phyloP scores from a whole-genome alignment of 257 asterid genomes.

The Oldenlandia corymbosa region DNA sequence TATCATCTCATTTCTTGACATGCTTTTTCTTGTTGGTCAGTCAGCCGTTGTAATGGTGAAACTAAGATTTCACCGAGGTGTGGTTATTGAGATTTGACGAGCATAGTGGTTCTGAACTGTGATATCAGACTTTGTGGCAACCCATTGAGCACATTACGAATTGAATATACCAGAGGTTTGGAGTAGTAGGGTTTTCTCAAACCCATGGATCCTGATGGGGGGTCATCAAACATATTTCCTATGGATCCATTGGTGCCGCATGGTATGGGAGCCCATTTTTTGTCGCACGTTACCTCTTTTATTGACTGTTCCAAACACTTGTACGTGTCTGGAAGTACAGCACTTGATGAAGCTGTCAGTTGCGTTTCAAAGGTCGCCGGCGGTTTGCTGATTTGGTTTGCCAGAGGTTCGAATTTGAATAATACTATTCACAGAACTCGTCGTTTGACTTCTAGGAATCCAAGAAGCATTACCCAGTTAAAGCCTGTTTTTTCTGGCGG shows the following conservation, averaged over 20 bases:
- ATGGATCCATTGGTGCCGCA: constrained; percentile 62
- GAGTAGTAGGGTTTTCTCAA: constrained; percentile 37
- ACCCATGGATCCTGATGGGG: constrained; percentile 49
- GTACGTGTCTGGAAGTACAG: constrained; percentile 54
- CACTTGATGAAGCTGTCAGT: constrained; percentile 64
- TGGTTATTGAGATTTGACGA: not conserved
- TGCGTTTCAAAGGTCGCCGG: constrained; percentile 70
- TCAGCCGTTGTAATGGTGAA: not conserved
- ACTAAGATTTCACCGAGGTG: not conserved
- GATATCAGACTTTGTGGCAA: not conserved
- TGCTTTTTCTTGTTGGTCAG: constrained; percentile 3
- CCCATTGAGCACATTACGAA: not conserved
- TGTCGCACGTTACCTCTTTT: constrained; percentile 46
- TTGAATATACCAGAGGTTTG: constrained; percentile 26
- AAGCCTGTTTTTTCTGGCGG: constrained; percentile 39
- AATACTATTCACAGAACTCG: constrained; percentile 24
- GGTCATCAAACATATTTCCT: constrained; percentile 41
- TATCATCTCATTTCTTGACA: not conserved
- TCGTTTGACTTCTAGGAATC: constrained; percentile 31
- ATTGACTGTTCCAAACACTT: constrained; percentile 51
- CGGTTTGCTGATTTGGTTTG: constrained; percentile 58
- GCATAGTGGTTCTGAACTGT: not conserved
- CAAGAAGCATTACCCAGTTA: constrained; percentile 28
- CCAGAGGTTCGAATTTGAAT: constrained; percentile 51
- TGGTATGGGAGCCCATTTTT: constrained; percentile 35